Evolutionary conservation across 1,284 basidiomycete genomes (phyloP).

Genomic region (Sphaerobolus stellatus): DNA sequence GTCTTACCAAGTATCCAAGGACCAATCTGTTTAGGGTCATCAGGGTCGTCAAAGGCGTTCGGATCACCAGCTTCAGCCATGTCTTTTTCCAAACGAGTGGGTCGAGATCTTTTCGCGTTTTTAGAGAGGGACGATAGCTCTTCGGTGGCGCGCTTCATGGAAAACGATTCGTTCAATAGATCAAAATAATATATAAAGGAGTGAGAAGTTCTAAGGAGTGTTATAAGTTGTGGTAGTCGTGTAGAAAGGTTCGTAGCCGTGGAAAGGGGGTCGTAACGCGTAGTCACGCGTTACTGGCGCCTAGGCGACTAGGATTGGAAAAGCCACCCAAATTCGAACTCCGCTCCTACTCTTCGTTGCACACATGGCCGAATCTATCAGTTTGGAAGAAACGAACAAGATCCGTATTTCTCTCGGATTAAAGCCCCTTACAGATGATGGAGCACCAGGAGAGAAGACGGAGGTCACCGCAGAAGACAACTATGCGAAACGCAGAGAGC

Average conservation of each 20-base stretch:
- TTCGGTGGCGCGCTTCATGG: too few species aligned
- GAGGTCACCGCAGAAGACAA: constrained; percentile 85
- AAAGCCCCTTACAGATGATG: constrained; percentile 85
- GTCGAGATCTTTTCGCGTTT: constrained; percentile 1
- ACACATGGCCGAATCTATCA: constrained; percentile 85
- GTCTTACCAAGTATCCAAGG: constrained; percentile 91
- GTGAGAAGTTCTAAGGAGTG: too few species aligned
- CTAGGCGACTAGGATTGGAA: too few species aligned
- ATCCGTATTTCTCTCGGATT: constrained; percentile 94
- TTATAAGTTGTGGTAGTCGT: too few species aligned
- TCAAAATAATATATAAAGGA: too few species aligned
- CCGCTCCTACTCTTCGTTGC: constrained; percentile 34
- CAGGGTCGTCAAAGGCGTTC: constrained; percentile 60
- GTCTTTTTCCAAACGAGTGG: constrained; percentile 79
- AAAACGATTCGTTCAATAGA: too few species aligned
- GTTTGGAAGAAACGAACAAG: constrained; percentile 97
- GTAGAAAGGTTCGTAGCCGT: too few species aligned
- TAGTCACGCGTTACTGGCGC: too few species aligned
- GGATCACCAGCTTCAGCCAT: constrained; percentile 66
- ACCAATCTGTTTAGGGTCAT: constrained; percentile 72
- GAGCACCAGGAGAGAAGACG: constrained; percentile 60
- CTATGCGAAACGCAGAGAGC: constrained; percentile 70
- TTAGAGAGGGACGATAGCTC: too few species aligned
- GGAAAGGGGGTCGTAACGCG: too few species aligned
- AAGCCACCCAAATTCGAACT: too few species aligned